A percentile compares a stretch with the other conserved stretches of the same genome.
Evolutionary conservation across 495 filamentous ascomycete species (phyloP).

Genomic region (Pyrenula aspistea): DNA sequence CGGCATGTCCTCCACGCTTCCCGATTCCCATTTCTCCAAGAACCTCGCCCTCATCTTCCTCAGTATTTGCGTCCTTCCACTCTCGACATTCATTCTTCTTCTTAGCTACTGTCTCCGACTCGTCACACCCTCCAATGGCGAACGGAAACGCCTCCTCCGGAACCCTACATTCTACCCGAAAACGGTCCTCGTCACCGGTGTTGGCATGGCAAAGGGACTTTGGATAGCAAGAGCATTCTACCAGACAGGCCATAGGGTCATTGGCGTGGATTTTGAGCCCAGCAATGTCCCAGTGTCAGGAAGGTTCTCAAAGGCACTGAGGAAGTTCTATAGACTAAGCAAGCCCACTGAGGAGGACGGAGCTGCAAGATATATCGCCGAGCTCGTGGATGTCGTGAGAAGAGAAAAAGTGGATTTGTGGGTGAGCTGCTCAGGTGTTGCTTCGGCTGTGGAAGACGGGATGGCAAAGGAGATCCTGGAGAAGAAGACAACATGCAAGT

Average conservation of each 20-base stretch:
- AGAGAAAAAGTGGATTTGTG: constrained; percentile 56
- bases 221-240: constrained; percentile 55
- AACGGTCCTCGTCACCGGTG: constrained; percentile 60
- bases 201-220: constrained; percentile 57
- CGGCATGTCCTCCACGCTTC: background rate
- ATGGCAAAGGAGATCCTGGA: constrained; percentile 51
- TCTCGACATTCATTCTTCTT: constrained; percentile 25
- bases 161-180: constrained; percentile 33
- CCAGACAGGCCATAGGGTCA: constrained; percentile 52
- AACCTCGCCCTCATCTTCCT: constrained; percentile 29
- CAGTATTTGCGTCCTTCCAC: constrained; percentile 30
- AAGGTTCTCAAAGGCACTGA: constrained; percentile 32
- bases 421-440: constrained; percentile 57
- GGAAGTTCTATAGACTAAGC: constrained; percentile 38
- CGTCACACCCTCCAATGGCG: constrained; percentile 4
- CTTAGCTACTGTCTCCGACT: constrained; percentile 17
- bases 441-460: constrained; percentile 49
- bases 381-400: constrained; percentile 43
- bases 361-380: constrained; percentile 29
- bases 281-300: constrained; percentile 26
- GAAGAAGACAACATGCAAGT: constrained; percentile 41
- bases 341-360: constrained; percentile 14
- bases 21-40: background rate
- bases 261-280: constrained; percentile 59
- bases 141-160: constrained; percentile 13